Evolutionary conservation across 352 stramenopile genomes (phyloP).

Genomic region (Pythium aphanidermatum): DNA sequence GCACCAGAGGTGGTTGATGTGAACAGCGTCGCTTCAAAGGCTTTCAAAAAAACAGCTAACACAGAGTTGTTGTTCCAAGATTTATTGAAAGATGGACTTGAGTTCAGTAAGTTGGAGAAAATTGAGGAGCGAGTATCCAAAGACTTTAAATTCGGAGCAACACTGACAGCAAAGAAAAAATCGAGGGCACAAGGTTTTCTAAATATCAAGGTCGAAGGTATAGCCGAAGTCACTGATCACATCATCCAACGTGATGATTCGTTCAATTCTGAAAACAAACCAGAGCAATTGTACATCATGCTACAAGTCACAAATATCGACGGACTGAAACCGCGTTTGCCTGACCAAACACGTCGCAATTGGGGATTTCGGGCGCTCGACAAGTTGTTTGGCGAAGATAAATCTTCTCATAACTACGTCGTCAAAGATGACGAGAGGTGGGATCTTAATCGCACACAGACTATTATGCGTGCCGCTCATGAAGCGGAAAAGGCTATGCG

Average conservation of each 20-base stretch:
- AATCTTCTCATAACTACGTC: conserved; percentile 13
- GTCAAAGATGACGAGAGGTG: conserved; percentile 32
- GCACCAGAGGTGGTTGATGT: conserved; percentile 47
- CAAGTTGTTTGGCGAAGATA: conserved; percentile 23
- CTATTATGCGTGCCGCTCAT: conserved; percentile 24
- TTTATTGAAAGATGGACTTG: conserved; percentile 27
- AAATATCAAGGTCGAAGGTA: conserved; percentile 28
- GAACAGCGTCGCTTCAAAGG: conserved; percentile 35
- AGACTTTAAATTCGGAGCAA: conserved; percentile 24
- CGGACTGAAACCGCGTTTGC: conserved; percentile 15
- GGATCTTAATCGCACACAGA: conserved; percentile 27
- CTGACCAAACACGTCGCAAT: neutral
- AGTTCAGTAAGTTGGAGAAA: conserved; percentile 45
- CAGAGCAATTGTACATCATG: conserved; percentile 43
- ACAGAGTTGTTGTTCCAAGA: conserved; percentile 47
- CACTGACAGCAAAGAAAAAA: conserved; percentile 22
- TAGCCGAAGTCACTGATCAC: conserved; percentile 35
- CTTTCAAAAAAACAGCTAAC: conserved; percentile 31
- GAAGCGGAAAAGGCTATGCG: conserved; percentile 23
- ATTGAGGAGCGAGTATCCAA: conserved; percentile 21
- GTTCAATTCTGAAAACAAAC: conserved; percentile 24
- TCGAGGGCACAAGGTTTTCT: conserved; percentile 31
- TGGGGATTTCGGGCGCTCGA: conserved; percentile 6
- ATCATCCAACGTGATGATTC: conserved; percentile 20
- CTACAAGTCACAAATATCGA: conserved; percentile 30